Conservation (phyloP, 2,329 filamentous ascomycete genomes). For the Colletotrichum gigasporum region DNA sequence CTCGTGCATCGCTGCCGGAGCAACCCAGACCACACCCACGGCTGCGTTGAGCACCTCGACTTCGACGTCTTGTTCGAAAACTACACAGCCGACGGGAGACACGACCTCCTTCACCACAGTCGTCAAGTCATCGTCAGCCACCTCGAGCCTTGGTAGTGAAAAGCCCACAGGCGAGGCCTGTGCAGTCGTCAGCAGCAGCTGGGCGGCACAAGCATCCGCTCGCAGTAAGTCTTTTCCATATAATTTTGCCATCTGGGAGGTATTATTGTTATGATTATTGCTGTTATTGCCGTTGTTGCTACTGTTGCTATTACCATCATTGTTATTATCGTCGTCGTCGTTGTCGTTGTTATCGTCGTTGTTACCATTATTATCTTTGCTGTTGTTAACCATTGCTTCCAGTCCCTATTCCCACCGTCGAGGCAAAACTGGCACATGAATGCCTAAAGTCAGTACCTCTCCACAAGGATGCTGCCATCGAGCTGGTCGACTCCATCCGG, state of each 20-base stretch:
- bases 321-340: too few relatives aligned
- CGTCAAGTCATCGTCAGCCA: not conserved
- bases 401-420: conserved; percentile 39
- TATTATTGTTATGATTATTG: not conserved
- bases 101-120: not conserved
- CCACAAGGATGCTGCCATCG: conserved; percentile 40
- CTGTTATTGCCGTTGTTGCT: too few relatives aligned
- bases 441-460: conserved; percentile 50
- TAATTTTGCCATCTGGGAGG: too few relatives aligned
- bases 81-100: not conserved
- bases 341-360: too few relatives aligned
- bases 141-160: not conserved
- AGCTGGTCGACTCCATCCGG: conserved; percentile 46
- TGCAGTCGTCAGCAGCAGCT: not conserved
- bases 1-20: not conserved
- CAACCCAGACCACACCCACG: not conserved
- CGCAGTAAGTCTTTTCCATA: not conserved
- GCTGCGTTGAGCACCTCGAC: not conserved
- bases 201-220: not conserved
- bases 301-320: not conserved
- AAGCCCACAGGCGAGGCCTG: not conserved
- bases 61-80: not conserved
- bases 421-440: conserved; percentile 44
- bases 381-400: not conserved
- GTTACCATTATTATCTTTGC: too few relatives aligned